These are phyloP conservation scores for Fusarium agapanthi DNA, from an alignment of 2,329 filamentous ascomycete genomes.

Conservation along the genomic window DNA sequence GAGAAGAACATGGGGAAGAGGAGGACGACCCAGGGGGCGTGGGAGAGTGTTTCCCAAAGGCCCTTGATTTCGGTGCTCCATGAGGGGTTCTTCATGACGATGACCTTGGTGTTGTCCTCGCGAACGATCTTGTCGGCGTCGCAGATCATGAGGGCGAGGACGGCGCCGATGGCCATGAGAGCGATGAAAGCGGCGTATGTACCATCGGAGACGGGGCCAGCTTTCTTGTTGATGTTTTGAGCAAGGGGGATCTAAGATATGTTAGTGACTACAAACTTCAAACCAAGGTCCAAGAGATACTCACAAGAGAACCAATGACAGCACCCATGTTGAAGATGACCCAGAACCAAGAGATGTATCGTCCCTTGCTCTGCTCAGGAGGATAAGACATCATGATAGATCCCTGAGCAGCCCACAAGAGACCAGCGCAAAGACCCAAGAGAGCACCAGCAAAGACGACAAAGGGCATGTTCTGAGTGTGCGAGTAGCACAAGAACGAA, in stretches of 20 bases:
- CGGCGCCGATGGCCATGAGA: conserved; percentile 60
- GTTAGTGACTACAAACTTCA: not conserved
- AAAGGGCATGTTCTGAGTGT: conserved; percentile 73
- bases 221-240: conserved; percentile 71
- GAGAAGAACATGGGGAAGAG: conserved; percentile 64
- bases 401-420: conserved; percentile 85
- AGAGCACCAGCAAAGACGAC: conserved; percentile 80
- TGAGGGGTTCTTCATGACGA: conserved; percentile 49
- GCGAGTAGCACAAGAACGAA: conserved; percentile 75
- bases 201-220: conserved; percentile 56
- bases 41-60: conserved; percentile 55
- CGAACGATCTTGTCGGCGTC: conserved; percentile 53
- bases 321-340: conserved; percentile 93
- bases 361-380: conserved; percentile 80
- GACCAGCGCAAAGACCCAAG: conserved; percentile 79
- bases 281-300: conserved; percentile 26
- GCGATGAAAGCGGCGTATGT: conserved; percentile 61
- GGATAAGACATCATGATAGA: conserved; percentile 93
- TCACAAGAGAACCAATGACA: conserved; percentile 78
- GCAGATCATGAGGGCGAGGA: conserved; percentile 57
- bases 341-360: conserved; percentile 93
- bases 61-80: conserved; percentile 47
- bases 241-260: conserved; percentile 69
- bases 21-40: conserved; percentile 39
- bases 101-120: conserved; percentile 50